phyloP scores from a whole-genome alignment of 352 stramenopile genomes.

The Phytopythium mirpurense region DNA sequence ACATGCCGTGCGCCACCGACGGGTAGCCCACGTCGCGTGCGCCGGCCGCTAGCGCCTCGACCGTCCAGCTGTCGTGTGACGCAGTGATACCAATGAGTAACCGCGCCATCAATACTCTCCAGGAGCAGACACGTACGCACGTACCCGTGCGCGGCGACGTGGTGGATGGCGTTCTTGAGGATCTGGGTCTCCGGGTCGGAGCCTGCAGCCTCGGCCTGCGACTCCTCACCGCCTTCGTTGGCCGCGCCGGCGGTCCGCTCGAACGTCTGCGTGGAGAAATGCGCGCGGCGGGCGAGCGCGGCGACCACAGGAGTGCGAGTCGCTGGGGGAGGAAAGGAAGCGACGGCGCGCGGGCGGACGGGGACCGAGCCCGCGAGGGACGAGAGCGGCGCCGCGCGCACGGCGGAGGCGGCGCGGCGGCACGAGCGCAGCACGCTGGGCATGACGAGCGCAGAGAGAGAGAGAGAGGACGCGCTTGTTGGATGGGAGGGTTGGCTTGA shows the following conservation, averaged over 20 bases:
- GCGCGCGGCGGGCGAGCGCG: neutral
- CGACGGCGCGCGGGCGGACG: neutral
- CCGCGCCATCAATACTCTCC: no score
- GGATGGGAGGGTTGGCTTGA: neutral
- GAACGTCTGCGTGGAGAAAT: conserved; percentile 15
- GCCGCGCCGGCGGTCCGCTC: conserved; percentile 1
- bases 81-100: no score
- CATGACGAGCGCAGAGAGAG: neutral
- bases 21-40: conserved; percentile 63
- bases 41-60: conserved; percentile 67
- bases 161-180: conserved; percentile 40
- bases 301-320: neutral
- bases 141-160: conserved; percentile 49
- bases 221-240: conserved; percentile 7
- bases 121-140: conserved; percentile 6
- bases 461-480: neutral
- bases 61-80: conserved; percentile 45
- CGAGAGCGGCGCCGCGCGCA: neutral
- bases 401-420: neutral
- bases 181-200: conserved; percentile 46
- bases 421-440: neutral
- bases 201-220: conserved; percentile 9
- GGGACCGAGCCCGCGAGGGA: neutral
- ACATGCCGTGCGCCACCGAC: conserved; percentile 81
- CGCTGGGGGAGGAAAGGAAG: neutral